phyloP scores from a whole-genome alignment of 2,329 filamentous ascomycete species.

The Podosphaera aphanis region DNA sequence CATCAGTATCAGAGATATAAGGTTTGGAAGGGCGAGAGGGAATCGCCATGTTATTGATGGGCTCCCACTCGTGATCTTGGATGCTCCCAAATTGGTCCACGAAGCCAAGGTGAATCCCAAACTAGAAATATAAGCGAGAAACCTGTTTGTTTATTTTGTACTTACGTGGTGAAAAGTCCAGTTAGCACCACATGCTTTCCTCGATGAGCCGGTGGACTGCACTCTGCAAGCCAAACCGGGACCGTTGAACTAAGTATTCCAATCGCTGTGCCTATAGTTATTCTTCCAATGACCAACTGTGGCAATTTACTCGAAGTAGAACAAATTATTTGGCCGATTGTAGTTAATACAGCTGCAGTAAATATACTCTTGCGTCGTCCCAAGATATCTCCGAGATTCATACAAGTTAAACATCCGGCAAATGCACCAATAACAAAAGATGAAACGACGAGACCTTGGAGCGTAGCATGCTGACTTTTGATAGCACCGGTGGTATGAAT shows the following conservation, averaged over 20 bases:
- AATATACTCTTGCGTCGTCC: conserved; percentile 16
- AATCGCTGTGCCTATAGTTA: conserved; percentile 27
- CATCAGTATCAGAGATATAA: conserved; percentile 24
- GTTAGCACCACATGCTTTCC: conserved; percentile 21
- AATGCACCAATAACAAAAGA: conserved; percentile 34
- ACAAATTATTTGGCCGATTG: not conserved
- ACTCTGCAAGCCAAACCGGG: conserved; percentile 43
- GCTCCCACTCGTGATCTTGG: conserved; percentile 12
- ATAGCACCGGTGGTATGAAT: not conserved
- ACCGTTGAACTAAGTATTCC: conserved; percentile 26
- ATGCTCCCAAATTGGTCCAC: conserved; percentile 24
- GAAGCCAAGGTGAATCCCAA: conserved; percentile 19
- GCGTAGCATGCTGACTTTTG: not conserved
- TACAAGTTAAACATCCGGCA: conserved; percentile 23
- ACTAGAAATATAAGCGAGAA: conserved; percentile 5
- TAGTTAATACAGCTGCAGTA: not conserved
- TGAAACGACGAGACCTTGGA: conserved; percentile 27
- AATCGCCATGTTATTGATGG: conserved; percentile 56
- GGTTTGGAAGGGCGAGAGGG: conserved; percentile 58
- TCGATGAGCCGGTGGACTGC: conserved; percentile 19
- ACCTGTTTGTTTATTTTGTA: not conserved
- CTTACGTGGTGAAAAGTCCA: conserved; percentile 16
- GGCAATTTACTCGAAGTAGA: conserved; percentile 13
- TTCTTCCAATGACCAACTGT: conserved; percentile 30
- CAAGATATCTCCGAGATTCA: conserved; percentile 28